Base-by-base conservation (phyloP, 768 basidiomycete genomes). In the Cystofilobasidium macerans region DNA sequence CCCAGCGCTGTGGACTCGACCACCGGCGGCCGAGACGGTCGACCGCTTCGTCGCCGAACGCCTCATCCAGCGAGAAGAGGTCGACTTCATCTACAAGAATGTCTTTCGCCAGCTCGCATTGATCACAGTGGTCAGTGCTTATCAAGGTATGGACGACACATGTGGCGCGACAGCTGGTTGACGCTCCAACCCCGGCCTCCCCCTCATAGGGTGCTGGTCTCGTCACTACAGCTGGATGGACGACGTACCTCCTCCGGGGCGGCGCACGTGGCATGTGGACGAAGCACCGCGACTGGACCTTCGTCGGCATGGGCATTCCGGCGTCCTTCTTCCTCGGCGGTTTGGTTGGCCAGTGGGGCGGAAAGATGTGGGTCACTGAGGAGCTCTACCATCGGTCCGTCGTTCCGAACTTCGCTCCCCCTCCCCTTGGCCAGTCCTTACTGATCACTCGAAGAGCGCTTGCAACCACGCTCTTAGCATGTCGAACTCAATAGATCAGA, bases 41-140 rank as follows among this genome's bases (percentile, higher is more conserved):
- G 57, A 38, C n/a, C 57, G 57, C n/a, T 59, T 59, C 57, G 35
- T 38, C 24, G 36, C 35, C 36, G 57, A 59, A 13, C 35, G 57
- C 40, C 57, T 59, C 11, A n/a, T 59, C 12, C 22, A 16, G 33
- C 16, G 11, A 3, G 40, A 11, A 20, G 57, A 59, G n/a, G 35
- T 59, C 57, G 36, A 59, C n/a, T 38, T 18, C 32, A 33, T 59
- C 18, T 22, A 16, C 14, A n/a, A 16, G 35, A 59, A 38, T n/a
- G n/a, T 59, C 57, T 24, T 26, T 24, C 57, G 40, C 13, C 33
- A 24, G 35, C 24, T 42, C 18, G 57, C 18, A 14, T 1, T 38
- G 20, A 26, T 59, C 32, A 36, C 40, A 1, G 3, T 33, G 12
- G 57, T 42, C 7, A 14, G 33, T 57, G 8, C 18, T 32, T 6